A percentile compares a stretch with the other conserved stretches of the same genome.
Evolutionary conservation across 2,329 filamentous ascomycete genomes (phyloP).

Genomic region (Mollisia scopiformis): DNA sequence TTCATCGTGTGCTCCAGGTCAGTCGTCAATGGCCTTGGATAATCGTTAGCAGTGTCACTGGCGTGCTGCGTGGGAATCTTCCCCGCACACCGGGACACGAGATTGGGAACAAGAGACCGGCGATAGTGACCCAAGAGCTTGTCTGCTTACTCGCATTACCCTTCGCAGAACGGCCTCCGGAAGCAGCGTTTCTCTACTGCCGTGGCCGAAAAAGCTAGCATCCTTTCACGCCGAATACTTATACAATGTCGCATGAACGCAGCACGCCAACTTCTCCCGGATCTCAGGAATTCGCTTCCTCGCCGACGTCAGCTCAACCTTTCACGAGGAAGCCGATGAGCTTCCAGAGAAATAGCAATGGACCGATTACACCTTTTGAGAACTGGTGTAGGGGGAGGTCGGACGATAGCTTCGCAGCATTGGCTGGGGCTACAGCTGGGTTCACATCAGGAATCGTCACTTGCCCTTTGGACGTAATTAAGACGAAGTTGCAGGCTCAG

Average conservation of each 20-base stretch:
- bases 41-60: conserved; percentile 56
- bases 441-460: conserved; percentile 94
- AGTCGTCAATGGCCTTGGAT: conserved; percentile 59
- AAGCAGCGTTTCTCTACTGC: conserved; percentile 40
- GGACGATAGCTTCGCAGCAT: conserved; percentile 73
- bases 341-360: conserved; percentile 21
- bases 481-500: conserved; percentile 96
- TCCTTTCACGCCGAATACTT: conserved; percentile 40
- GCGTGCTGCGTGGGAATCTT: conserved; percentile 61
- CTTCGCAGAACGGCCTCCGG: conserved; percentile 16
- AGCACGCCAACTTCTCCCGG: conserved; percentile 40
- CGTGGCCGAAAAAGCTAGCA: conserved; percentile 42
- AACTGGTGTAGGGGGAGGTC: conserved; percentile 59
- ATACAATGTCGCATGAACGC: conserved; percentile 48
- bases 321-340: conserved; percentile 21
- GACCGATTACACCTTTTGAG: conserved; percentile 49
- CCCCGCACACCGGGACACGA: conserved; percentile 58
- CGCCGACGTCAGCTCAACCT: conserved; percentile 24
- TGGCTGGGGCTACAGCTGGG: conserved; percentile 86
- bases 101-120: conserved; percentile 48
- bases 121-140: conserved; percentile 45
- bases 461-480: conserved; percentile 97
- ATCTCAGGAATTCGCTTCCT: conserved; percentile 32
- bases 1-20: conserved; percentile 15
- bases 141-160: conserved; percentile 12